Evolutionary conservation across 306 rosid genomes (phyloP).

Genomic region (Morella rubra): DNA sequence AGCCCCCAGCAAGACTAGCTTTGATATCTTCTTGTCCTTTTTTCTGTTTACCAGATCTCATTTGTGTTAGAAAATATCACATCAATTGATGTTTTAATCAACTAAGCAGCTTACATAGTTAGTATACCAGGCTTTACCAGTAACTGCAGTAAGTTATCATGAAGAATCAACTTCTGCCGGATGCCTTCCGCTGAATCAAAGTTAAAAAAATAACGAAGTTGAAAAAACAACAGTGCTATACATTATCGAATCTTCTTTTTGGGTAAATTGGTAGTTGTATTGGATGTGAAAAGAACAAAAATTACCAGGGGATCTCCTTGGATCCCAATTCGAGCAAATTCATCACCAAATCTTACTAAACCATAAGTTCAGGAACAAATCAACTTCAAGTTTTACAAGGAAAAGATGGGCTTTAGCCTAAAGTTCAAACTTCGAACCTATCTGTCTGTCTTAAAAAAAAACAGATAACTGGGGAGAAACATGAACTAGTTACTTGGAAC

Average conservation of each 20-base stretch:
- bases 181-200: constrained; percentile 62
- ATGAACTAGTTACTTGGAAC: neutral
- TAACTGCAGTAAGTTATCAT: constrained; percentile 61
- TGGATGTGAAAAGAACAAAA: too few relatives aligned
- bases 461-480: neutral
- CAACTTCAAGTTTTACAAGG: neutral
- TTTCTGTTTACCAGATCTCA: constrained; percentile 46
- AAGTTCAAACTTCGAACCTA: too few relatives aligned
- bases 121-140: constrained; percentile 50
- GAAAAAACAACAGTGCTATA: neutral
- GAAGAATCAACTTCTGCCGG: constrained; percentile 72
- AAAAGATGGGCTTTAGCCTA: neutral
- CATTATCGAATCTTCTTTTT: too few relatives aligned
- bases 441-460: neutral
- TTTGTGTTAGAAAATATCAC: constrained; percentile 28
- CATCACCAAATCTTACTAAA: neutral
- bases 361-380: neutral
- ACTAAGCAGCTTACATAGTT: constrained; percentile 21
- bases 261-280: too few relatives aligned
- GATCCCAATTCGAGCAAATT: neutral
- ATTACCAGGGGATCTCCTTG: too few relatives aligned
- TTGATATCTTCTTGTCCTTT: constrained; percentile 78
- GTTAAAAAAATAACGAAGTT: constrained; percentile 19
- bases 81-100: constrained; percentile 26
- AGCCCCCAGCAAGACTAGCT: constrained; percentile 61